Percentiles rank a stretch among this genome's conserved stretches.
Evolutionary conservation across 345 rosid species (phyloP).

Genomic region (Gossypium sturtianum): DNA sequence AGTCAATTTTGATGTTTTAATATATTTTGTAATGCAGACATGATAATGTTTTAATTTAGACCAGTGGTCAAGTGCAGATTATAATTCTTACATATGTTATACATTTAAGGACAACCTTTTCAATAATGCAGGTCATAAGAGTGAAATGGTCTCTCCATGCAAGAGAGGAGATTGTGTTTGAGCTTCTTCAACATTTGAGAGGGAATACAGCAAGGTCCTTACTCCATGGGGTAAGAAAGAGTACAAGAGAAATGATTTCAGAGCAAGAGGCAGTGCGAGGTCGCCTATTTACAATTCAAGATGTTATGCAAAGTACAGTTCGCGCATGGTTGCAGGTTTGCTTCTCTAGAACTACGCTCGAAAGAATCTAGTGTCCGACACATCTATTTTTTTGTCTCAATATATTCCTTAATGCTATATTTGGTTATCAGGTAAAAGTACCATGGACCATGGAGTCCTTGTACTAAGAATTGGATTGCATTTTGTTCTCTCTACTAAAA

Average conservation of each 20-base stretch:
- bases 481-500: too few species aligned
- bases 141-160: constrained; percentile 75
- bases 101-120: background rate
- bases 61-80: background rate
- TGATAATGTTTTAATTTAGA: background rate
- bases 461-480: too few species aligned
- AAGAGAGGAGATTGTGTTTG: constrained; percentile 59
- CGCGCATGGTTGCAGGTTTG: constrained; percentile 63
- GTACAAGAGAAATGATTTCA: constrained; percentile 51
- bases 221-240: constrained; percentile 39
- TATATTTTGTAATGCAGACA: background rate
- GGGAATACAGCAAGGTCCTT: constrained; percentile 36
- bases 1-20: background rate
- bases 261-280: constrained; percentile 63
- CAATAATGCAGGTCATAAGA: constrained; percentile 42
- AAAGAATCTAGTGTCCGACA: background rate
- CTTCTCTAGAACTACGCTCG: background rate
- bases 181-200: constrained; percentile 55
- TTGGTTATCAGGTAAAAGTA: background rate
- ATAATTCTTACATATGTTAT: background rate
- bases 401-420: background rate
- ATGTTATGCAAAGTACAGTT: constrained; percentile 62
- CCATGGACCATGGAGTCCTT: too few species aligned
- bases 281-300: constrained; percentile 56
- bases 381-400: background rate